A percentile compares a stretch with the other conserved stretches of the same genome.
These are phyloP conservation scores for Pyrenophora teres DNA, from an alignment of 2,329 filamentous ascomycete species.

Conservation along the genomic window DNA sequence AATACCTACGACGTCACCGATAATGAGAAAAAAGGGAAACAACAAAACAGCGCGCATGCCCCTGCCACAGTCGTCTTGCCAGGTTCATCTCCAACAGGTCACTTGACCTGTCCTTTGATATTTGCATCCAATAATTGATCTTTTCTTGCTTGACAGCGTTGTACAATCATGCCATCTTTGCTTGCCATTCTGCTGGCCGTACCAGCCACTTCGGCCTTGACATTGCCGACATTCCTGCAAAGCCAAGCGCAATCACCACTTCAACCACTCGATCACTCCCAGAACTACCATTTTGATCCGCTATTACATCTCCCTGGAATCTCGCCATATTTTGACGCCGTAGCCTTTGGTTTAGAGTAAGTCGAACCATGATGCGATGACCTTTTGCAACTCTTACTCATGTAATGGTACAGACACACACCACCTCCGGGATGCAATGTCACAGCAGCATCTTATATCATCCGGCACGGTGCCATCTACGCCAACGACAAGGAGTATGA, in stretches of 20 bases:
- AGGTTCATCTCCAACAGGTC: not conserved
- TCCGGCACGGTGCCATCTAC: conserved; percentile 57
- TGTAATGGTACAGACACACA: conserved; percentile 40
- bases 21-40: not conserved
- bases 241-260: conserved; percentile 18
- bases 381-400: too few species aligned
- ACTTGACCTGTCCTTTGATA: not conserved
- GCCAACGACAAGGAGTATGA: conserved; percentile 58
- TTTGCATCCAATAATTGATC: not conserved
- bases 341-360: conserved; percentile 29
- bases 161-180: too few species aligned
- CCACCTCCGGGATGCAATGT: conserved; percentile 57
- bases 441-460: conserved; percentile 54
- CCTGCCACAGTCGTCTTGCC: not conserved
- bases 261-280: conserved; percentile 32
- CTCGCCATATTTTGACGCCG: conserved; percentile 56
- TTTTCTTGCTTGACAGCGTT: not conserved
- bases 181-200: conserved; percentile 24
- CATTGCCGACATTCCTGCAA: conserved; percentile 15
- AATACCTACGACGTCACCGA: conserved; percentile 10
- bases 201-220: conserved; percentile 25
- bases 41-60: conserved; percentile 13
- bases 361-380: too few species aligned
- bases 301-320: conserved; percentile 56
- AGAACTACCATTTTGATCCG: conserved; percentile 53